Evolutionary conservation across 768 basidiomycete species (phyloP).

Genomic region (Boletellus sp.): DNA sequence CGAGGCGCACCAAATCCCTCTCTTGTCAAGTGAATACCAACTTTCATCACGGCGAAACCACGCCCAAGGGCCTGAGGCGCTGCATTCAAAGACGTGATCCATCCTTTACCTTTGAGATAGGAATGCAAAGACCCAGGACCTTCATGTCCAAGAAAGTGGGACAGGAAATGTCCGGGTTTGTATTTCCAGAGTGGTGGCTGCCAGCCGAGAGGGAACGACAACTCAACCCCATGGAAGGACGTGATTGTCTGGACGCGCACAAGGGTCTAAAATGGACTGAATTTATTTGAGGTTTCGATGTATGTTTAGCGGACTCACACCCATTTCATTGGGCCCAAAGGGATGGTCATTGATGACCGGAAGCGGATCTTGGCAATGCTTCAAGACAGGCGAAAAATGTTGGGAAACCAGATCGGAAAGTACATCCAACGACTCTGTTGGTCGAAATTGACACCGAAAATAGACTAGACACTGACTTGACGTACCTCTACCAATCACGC

Average conservation of each 20-base stretch:
- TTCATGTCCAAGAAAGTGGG: conserved; percentile 88
- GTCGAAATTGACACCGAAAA: conserved; percentile 1
- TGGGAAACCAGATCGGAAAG: conserved; percentile 58
- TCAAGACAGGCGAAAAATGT: conserved; percentile 69
- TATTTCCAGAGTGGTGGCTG: conserved; percentile 70
- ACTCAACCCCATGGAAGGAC: conserved; percentile 78
- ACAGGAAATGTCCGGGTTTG: conserved; percentile 73
- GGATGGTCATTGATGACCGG: conserved; percentile 72
- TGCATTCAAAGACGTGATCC: conserved; percentile 71
- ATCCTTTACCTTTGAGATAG: conserved; percentile 85
- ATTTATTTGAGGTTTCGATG: conserved; percentile 8
- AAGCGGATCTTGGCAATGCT: conserved; percentile 56
- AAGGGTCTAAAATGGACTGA: conserved; percentile 50
- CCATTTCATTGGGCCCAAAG: conserved; percentile 66
- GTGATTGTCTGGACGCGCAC: conserved; percentile 88
- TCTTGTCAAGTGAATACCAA: conserved; percentile 75
- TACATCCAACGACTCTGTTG: conserved; percentile 70
- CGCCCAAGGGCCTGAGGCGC: conserved; percentile 70
- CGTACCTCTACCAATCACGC: conserved; percentile 74
- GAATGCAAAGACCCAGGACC: conserved; percentile 89
- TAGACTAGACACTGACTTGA: background rate
- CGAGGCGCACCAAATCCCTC: conserved; percentile 74
- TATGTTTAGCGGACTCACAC: conserved; percentile 45
- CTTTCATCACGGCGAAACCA: conserved; percentile 87
- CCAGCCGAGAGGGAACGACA: conserved; percentile 75